A percentile compares a stretch with the other conserved stretches of the same genome.
These are phyloP conservation scores for Ophiostoma montium DNA, from an alignment of 2,329 filamentous ascomycete species.

Conservation along the genomic window DNA sequence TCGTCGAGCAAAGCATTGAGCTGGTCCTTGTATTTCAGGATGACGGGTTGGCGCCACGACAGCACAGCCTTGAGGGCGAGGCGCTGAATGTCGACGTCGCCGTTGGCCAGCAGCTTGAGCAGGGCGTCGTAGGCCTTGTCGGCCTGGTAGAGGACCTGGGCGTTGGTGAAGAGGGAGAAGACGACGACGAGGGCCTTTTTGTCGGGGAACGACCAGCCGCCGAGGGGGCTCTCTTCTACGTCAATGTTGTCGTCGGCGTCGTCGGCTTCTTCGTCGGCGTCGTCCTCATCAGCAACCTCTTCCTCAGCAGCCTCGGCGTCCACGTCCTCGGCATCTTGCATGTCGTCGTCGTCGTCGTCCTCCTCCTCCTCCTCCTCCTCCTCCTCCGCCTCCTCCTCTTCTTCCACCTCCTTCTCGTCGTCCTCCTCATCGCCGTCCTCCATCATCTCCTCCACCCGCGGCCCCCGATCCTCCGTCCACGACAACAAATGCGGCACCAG, in stretches of 20 bases:
- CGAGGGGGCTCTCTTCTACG: constrained; percentile 15
- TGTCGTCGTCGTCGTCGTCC: constrained; percentile 5
- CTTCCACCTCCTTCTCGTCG: constrained; percentile 20
- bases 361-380: constrained; percentile 21
- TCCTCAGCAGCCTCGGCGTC: constrained; percentile 14
- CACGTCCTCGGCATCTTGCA: constrained; percentile 25
- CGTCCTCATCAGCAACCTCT: constrained; percentile 10
- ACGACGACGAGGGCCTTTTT: constrained; percentile 70
- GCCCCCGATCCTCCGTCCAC: constrained; percentile 48
- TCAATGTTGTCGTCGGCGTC: constrained; percentile 6
- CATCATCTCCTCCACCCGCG: background rate
- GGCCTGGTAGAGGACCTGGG: constrained; percentile 66
- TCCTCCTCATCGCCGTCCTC: constrained; percentile 26
- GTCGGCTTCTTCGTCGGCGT: constrained; percentile 21
- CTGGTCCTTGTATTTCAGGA: constrained; percentile 72
- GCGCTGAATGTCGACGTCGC: constrained; percentile 81
- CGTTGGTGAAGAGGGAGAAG: constrained; percentile 76
- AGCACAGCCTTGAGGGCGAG: constrained; percentile 71
- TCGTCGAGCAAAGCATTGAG: constrained; percentile 81
- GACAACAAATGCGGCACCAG: constrained; percentile 76
- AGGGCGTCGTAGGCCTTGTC: constrained; percentile 64
- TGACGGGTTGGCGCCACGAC: constrained; percentile 69
- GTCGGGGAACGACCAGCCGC: constrained; percentile 59
- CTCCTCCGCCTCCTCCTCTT: constrained; percentile 25
- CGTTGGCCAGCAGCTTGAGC: constrained; percentile 65